These are phyloP conservation scores for Trichoderma asperellum DNA, from an alignment of 2,329 filamentous ascomycete genomes.

Conservation along the genomic window DNA sequence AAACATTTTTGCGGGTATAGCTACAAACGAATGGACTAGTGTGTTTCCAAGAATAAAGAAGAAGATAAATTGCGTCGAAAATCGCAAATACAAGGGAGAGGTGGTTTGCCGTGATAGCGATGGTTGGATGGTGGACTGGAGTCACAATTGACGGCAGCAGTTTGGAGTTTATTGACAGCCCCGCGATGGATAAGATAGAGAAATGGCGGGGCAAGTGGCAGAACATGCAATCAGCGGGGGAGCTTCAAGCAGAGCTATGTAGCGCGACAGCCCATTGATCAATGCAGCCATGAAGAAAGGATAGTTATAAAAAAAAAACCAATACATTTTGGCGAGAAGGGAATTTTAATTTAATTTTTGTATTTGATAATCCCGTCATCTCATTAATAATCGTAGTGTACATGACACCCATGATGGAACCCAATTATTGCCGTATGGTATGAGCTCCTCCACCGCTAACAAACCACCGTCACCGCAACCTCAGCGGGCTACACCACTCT, in stretches of 20 bases:
- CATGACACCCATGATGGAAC: not conserved
- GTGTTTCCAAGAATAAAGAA: not conserved
- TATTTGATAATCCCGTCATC: not conserved
- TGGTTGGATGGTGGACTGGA: not conserved
- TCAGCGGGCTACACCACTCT: slow-evolving; percentile 6
- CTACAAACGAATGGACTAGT: not conserved
- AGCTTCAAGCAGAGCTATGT: not conserved
- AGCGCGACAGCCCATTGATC: too few species aligned
- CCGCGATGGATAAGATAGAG: slow-evolving; percentile 26
- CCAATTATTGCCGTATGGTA: not conserved
- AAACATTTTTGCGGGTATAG: slow-evolving; percentile 68
- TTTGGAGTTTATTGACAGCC: slow-evolving; percentile 16
- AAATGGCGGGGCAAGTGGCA: slow-evolving; percentile 37
- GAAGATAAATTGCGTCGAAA: too few species aligned
- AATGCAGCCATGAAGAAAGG: too few species aligned
- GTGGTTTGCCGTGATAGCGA: not conserved
- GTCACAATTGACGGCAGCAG: not conserved
- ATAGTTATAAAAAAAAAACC: too few species aligned
- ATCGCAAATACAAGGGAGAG: not conserved
- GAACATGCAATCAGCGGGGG: slow-evolving; percentile 31
- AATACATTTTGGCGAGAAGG: too few species aligned
- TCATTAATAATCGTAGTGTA: not conserved
- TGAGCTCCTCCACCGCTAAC: not conserved
- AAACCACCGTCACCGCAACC: not conserved
- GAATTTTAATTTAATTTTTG: too few species aligned